Base-by-base conservation (phyloP, 345 rosid species). In the Salix arbutifolia region DNA sequence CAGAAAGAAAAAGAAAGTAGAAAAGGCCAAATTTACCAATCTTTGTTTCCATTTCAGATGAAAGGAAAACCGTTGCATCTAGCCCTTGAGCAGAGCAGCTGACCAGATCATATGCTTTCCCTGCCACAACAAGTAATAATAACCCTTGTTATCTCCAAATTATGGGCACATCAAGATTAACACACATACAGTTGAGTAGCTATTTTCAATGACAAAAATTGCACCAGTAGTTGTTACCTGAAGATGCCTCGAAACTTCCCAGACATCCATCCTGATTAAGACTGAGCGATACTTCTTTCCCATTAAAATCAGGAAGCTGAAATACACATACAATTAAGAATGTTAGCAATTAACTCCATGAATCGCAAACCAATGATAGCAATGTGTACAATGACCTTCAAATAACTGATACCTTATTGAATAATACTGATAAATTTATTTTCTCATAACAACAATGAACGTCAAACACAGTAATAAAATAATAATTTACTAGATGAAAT, bases 261-360 rank as follows among this genome's bases (percentile, higher is more conserved):
- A 87, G 83, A 31, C 64, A 66, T 21, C 92, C 96, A 75, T 88
- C 90, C 58, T 65, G 42, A 74, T 77, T 69, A 40, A 91, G 87
- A 68, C 79, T 83, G 60, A 95, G 76, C 17, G 84, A 75, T 65
- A 91, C 6, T 70, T 86, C 90, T 53, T 77, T 77, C 31, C 91
- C 94, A 69, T 86, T 73, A 52, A 91, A 81, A 70, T 90, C 94
- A 61, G 91, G 90, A 82, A 81, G 75, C 94, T 95, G 87, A 67
- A 81, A 76, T 4, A 30, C 56, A 71, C 60, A 46, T 46, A 4
- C 28, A 48, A 46, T 30, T 14, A 18, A 31, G 3, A 58, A 4
- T 40, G 31, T 21, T 26, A 30, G 48, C n/a, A 23, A 10, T 13
- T 17, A 19, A 18, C 26, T 21, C 21, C 18, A 30, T 4, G 33